These are phyloP conservation scores for Termitomyces sp. DNA, from an alignment of 768 basidiomycete genomes.

Conservation along the genomic window DNA sequence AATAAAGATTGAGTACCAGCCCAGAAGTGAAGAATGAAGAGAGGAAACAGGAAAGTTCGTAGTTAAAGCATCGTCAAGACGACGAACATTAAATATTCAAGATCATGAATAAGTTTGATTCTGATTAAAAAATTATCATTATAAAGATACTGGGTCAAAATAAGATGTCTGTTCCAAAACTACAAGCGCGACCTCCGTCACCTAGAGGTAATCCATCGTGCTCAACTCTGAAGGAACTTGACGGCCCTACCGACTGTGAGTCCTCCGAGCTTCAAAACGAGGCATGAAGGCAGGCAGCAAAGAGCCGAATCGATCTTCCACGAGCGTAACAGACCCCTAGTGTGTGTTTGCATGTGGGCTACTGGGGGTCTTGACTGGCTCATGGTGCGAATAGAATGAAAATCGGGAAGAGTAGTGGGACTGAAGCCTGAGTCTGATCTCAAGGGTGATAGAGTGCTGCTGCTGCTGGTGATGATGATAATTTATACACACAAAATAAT, in stretches of 20 bases:
- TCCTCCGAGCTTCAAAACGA: constrained; percentile 55
- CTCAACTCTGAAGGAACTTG: constrained; percentile 64
- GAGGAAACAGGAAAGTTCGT: neutral
- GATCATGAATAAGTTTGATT: neutral
- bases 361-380: constrained; percentile 64
- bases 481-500: neutral
- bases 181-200: constrained; percentile 42
- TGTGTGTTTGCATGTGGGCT: constrained; percentile 24
- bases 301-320: constrained; percentile 49
- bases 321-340: constrained; percentile 67
- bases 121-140: neutral
- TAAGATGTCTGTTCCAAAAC: constrained; percentile 58
- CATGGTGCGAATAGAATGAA: constrained; percentile 25
- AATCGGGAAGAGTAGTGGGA: neutral
- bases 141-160: neutral
- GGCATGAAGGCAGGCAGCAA: constrained; percentile 35
- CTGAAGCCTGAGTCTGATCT: too few species aligned
- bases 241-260: constrained; percentile 33
- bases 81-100: too few species aligned
- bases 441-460: too few species aligned
- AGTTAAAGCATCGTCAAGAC: constrained; percentile 4
- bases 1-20: neutral
- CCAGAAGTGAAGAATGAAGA: neutral
- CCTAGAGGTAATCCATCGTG: constrained; percentile 19
- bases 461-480: neutral